A percentile compares a stretch with the other conserved stretches of the same genome.
Evolutionary conservation across 768 basidiomycete genomes (phyloP).

Genomic region (Tylopilus sp.): DNA sequence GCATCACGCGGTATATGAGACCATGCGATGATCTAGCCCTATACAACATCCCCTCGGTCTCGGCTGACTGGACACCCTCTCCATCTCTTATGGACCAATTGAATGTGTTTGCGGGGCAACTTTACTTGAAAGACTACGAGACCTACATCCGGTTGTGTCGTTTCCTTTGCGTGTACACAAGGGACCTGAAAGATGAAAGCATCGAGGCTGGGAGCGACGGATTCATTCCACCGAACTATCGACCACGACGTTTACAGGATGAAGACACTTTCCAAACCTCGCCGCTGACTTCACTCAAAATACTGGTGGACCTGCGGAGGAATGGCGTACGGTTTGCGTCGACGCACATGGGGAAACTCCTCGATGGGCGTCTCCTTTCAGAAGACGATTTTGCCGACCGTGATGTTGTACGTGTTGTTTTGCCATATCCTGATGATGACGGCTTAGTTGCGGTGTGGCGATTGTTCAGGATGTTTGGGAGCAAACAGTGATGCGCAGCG

Average conservation of each 20-base stretch:
- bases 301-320: constrained; percentile 30
- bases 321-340: constrained; percentile 36
- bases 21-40: not conserved
- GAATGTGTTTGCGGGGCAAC: constrained; percentile 28
- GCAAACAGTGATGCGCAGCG: too few relatives aligned
- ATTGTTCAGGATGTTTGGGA: too few relatives aligned
- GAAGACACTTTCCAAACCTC: constrained; percentile 32
- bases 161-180: constrained; percentile 26
- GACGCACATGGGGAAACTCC: constrained; percentile 43
- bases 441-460: too few relatives aligned
- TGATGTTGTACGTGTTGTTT: constrained; percentile 1
- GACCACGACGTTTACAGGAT: constrained; percentile 2
- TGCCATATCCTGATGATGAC: too few relatives aligned
- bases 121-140: constrained; percentile 28
- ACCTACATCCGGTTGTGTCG: constrained; percentile 27
- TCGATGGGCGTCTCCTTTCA: constrained; percentile 27
- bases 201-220: constrained; percentile 16
- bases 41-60: not conserved
- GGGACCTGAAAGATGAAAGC: constrained; percentile 7
- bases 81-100: not conserved
- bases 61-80: not conserved
- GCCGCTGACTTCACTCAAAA: constrained; percentile 30
- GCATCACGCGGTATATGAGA: not conserved
- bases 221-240: constrained; percentile 18
- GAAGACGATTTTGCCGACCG: constrained; percentile 7